Evolutionary conservation across 176 grass and related monocot genomes (phyloP).

Genomic region (Pharus latifolius): DNA sequence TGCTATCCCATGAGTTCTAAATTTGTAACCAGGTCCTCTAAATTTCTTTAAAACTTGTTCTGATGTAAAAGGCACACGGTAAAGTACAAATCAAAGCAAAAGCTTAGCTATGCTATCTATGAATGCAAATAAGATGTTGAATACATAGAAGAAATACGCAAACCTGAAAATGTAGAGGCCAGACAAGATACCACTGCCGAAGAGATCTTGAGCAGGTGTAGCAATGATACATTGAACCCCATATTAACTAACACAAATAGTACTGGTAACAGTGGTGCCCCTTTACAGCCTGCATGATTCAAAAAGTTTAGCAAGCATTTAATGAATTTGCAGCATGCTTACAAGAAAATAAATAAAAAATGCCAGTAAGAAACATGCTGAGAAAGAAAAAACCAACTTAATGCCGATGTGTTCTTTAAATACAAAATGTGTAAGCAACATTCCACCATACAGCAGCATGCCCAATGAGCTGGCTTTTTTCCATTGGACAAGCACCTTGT

Average conservation of each 20-base stretch:
- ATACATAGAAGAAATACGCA: background rate
- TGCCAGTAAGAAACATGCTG: background rate
- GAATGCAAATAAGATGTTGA: background rate
- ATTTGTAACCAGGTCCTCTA: background rate
- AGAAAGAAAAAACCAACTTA: background rate
- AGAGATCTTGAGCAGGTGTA: conserved; percentile 77
- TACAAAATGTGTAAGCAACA: background rate
- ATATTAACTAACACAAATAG: conserved; percentile 95
- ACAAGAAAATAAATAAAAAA: background rate
- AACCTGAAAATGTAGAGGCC: conserved; percentile 95
- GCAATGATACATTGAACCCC: conserved; percentile 85
- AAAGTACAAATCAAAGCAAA: conserved; percentile 6
- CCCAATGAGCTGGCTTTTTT: background rate
- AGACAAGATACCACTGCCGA: conserved; percentile 92
- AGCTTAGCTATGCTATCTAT: background rate
- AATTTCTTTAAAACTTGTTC: background rate
- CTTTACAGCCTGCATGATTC: conserved; percentile 71
- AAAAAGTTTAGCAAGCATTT: conserved; percentile 11
- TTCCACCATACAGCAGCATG: background rate
- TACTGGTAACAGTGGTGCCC: conserved; percentile 74
- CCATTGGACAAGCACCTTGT: background rate
- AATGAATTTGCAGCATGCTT: background rate
- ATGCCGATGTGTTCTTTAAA: background rate
- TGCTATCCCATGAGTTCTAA: background rate
- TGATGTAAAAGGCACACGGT: background rate